Evolutionary conservation across 805 yeast genomes (phyloP).

Genomic region (Cyberlindnera mississippiensis): DNA sequence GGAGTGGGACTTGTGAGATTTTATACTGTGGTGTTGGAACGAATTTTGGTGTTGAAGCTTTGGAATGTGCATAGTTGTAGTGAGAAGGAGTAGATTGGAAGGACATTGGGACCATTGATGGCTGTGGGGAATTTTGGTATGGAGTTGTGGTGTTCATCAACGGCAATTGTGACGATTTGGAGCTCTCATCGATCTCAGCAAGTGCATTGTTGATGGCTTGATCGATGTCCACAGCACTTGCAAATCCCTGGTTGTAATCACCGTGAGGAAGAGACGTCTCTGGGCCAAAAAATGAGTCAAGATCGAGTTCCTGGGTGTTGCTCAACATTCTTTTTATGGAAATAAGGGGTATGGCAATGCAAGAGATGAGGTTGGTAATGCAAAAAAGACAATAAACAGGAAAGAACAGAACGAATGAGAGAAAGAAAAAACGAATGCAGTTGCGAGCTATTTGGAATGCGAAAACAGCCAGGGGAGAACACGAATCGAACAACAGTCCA

Average conservation of each 20-base stretch:
- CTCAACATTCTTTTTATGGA: constrained; percentile 4
- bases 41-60: not conserved
- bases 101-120: not conserved
- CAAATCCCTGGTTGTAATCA: not conserved
- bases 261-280: not conserved
- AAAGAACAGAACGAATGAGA: not conserved
- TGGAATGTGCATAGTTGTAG: not conserved
- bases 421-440: constrained; percentile 1
- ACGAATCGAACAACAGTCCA: too few relatives aligned
- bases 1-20: not conserved
- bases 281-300: constrained; percentile 12
- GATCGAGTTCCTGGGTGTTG: constrained; percentile 11
- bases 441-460: not conserved
- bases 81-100: too few relatives aligned
- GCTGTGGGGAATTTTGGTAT: not conserved
- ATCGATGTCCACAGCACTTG: constrained; percentile 10
- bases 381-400: not conserved
- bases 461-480: too few relatives aligned
- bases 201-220: constrained; percentile 14
- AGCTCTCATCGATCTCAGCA: constrained; percentile 13
- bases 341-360: not conserved
- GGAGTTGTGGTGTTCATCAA: not conserved
- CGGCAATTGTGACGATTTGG: constrained; percentile 1
- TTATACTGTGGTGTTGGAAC: constrained; percentile 1
- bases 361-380: not conserved